Base-by-base conservation (phyloP, 305 asterid genomes). In the Fraxinus baroniana region DNA sequence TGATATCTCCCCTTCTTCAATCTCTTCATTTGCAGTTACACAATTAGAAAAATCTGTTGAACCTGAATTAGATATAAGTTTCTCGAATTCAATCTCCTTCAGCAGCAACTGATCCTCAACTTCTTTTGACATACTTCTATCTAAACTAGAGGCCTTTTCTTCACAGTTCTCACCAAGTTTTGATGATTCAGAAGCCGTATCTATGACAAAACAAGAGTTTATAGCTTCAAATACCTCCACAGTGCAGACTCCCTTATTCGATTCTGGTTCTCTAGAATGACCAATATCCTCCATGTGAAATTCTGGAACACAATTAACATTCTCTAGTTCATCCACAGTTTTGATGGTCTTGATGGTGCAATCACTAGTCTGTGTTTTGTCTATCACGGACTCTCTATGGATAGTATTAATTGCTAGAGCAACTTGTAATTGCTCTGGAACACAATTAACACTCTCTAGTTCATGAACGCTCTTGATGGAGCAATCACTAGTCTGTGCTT, bases 1-100 rank as follows among this genome's bases (percentile, higher is more conserved):
- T 35, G 94, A 88, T 85, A 93, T 89, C 87, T 94, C 95, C 76
- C 97, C 98, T 81, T 94, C 97, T 90, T 94, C 98, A 78, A 87
- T 85, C 83, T 91, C 94, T 37, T 79, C 91, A 82, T 78, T 84
- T 52, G 72, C 89, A 87, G 77, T 82, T 18, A 66, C 90, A 87
- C 79, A 71, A 82, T 74, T 28, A 78, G 89, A 76, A 5, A 88
- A 36, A 24, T 84, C 90, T 83, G 77, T 46, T 60, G 39, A 80
- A 46, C 87, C 86, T 78, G 94, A 81, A 83, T 80, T 17, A 82
- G 83, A 74, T 77, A 93, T 79, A 80, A 94, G 88, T 77, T 92
- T 86, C 90, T 93, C 92, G 83, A 93, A 80, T 84, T 94, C 98
- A 89, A 83, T 83, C 89, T 91, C 96, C 88, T 91, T 93, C 88